Evolutionary conservation across 345 rosid species (phyloP).

Genomic region (Erodium maritimum): DNA sequence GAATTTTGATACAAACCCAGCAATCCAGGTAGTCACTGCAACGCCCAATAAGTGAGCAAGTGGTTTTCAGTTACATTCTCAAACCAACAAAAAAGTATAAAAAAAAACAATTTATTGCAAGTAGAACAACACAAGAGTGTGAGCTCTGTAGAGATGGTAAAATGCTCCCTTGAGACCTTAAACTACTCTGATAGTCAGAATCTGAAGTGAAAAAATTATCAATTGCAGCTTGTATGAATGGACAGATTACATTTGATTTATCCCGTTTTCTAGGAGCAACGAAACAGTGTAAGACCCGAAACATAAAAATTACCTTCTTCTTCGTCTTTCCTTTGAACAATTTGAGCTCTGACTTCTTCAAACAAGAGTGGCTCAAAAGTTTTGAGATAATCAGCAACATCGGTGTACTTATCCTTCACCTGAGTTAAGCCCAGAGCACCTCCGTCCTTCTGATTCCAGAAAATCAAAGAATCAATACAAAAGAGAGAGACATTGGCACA

Average conservation of each 20-base stretch:
- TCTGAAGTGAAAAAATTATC: background rate
- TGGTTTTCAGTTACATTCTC: background rate
- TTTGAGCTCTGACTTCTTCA: slow-evolving; percentile 90
- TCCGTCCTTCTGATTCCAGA: slow-evolving; percentile 14
- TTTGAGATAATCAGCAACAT: slow-evolving; percentile 62
- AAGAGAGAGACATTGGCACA: background rate
- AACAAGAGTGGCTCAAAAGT: slow-evolving; percentile 82
- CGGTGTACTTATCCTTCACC: slow-evolving; percentile 57
- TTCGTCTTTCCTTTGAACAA: slow-evolving; percentile 55
- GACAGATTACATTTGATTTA: background rate
- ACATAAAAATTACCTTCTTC: slow-evolving; percentile 49
- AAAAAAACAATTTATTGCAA: too few relatives aligned
- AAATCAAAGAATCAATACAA: slow-evolving; percentile 16
- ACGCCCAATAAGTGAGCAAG: background rate
- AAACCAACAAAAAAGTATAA: background rate
- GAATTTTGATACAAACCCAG: slow-evolving; percentile 63
- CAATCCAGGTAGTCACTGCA: slow-evolving; percentile 46
- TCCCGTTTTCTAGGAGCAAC: background rate
- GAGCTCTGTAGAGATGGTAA: too few relatives aligned
- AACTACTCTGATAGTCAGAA: background rate
- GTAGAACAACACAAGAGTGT: too few relatives aligned
- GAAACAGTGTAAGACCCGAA: background rate
- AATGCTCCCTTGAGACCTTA: too few relatives aligned
- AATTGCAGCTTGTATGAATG: too few relatives aligned
- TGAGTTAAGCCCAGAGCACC: slow-evolving; percentile 24